Percentiles rank a stretch among this genome's conserved stretches.
These are phyloP conservation scores for Termitomyces titanicus DNA, from an alignment of 768 basidiomycete genomes.

Conservation along the genomic window DNA sequence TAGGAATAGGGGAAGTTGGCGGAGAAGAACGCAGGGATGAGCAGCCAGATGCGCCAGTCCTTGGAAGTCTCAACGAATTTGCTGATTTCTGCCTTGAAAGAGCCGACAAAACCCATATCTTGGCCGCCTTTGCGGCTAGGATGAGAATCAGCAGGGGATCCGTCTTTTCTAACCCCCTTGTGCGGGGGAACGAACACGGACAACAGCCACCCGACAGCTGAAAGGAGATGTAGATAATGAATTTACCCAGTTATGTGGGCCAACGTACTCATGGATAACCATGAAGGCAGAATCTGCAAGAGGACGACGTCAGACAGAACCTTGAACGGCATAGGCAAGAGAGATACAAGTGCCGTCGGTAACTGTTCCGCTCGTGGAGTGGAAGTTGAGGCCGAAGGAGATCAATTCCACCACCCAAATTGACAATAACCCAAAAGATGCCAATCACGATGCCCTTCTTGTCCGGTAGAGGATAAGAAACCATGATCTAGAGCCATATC, in stretches of 20 bases:
- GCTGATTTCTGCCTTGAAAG: constrained; percentile 17
- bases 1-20: constrained; percentile 30
- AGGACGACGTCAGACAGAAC: background rate
- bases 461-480: constrained; percentile 25
- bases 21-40: constrained; percentile 27
- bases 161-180: constrained; percentile 23
- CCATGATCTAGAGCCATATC: constrained; percentile 20
- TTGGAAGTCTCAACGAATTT: constrained; percentile 19
- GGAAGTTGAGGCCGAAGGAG: constrained; percentile 25
- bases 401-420: constrained; percentile 28
- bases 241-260: background rate
- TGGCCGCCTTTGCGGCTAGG: constrained; percentile 12
- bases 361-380: constrained; percentile 24
- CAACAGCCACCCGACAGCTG: constrained; percentile 23
- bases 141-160: constrained; percentile 17
- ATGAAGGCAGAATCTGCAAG: constrained; percentile 25
- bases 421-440: constrained; percentile 27
- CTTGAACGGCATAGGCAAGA: background rate
- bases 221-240: background rate
- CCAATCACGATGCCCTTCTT: constrained; percentile 24
- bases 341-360: constrained; percentile 25
- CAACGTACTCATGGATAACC: constrained; percentile 23
- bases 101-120: constrained; percentile 11
- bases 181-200: constrained; percentile 21
- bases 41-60: constrained; percentile 25